Evolutionary conservation across 2,329 filamentous ascomycete species (phyloP), one percentile per base, ranked within the genome.

Genomic region (Sporothrix brunneoviolacea): DNA sequence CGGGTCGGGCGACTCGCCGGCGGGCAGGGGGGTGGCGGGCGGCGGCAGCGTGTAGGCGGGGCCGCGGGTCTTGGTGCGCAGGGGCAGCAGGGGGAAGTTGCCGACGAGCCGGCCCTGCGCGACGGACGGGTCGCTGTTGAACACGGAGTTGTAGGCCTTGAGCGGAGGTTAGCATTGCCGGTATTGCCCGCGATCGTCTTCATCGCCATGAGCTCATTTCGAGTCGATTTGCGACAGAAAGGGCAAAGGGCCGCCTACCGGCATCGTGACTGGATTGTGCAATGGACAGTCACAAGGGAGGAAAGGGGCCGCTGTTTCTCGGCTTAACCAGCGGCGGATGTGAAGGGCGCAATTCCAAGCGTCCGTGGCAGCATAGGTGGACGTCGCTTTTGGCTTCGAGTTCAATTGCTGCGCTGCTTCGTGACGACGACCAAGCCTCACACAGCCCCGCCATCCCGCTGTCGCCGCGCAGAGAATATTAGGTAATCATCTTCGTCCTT

Each of bases 141-240:
- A 96, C 78, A 95, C 87, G 68, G 88, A 95, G 79, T 97, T 94
- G 79, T 96, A 97, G 72, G 91, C 91, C 89, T 95, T 60, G 32
- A 39, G 37, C 35, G 4, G 37, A 36, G 4, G 36, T 43, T 13
- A 42, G 28, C 27, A 33, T 8, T 24, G 40, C 8, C 21, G 22
- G 5, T 18, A 16, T n/a, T n/a, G n/a, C n/a, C 3, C 36, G 16
- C 18, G 6, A 8, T 7, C 36, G 6, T n/a, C 22, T 21, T 16
- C 37, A 48, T 35, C 45, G 44, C 33, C 44, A 47, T 47, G 15
- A 13, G 27, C 42, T 27, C 32, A 4, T 19, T 36, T 42, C 19
- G 19, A 19, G 8, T 5, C 8, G 16, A 8, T 22, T 18, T 18
- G 15, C 16, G 15, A 35, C 22, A 27, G 9, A 27, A 19, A 30